phyloP scores from a whole-genome alignment of 306 rosid species.

The Begonia loranthoides region DNA sequence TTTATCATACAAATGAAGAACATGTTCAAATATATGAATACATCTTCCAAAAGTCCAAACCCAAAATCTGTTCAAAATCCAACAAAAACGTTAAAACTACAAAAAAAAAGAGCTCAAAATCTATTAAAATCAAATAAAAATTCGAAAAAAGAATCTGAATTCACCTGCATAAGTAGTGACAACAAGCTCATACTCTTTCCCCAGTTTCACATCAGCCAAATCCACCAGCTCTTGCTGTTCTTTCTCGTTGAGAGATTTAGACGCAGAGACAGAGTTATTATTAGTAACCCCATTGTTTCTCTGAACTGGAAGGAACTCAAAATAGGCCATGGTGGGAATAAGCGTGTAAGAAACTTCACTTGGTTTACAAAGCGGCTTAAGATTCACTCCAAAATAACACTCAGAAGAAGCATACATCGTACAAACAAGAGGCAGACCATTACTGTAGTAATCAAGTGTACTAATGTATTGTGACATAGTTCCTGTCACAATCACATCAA shows the following conservation, averaged over 20 bases:
- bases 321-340: constrained; percentile 17
- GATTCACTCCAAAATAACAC: constrained; percentile 13
- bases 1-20: too few species aligned
- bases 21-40: too few species aligned
- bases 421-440: constrained; percentile 13
- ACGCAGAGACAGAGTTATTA: background rate
- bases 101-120: too few species aligned
- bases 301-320: constrained; percentile 11
- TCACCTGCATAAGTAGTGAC: constrained; percentile 15
- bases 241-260: constrained; percentile 1
- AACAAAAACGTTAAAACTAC: too few species aligned
- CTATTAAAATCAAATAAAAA: background rate
- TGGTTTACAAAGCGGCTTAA: constrained; percentile 10
- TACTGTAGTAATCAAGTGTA: constrained; percentile 13
- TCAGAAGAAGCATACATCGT: constrained; percentile 17
- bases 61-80: too few species aligned
- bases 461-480: constrained; percentile 14
- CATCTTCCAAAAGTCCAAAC: too few species aligned
- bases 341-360: constrained; percentile 14
- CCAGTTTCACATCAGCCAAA: constrained; percentile 11
- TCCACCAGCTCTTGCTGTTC: constrained; percentile 5
- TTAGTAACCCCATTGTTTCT: constrained; percentile 4
- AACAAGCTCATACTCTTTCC: constrained; percentile 13
- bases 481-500: constrained; percentile 14
- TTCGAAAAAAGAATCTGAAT: background rate